phyloP scores from a whole-genome alignment of 2,329 filamentous ascomycete species.

The Hypoxylon sp. region DNA sequence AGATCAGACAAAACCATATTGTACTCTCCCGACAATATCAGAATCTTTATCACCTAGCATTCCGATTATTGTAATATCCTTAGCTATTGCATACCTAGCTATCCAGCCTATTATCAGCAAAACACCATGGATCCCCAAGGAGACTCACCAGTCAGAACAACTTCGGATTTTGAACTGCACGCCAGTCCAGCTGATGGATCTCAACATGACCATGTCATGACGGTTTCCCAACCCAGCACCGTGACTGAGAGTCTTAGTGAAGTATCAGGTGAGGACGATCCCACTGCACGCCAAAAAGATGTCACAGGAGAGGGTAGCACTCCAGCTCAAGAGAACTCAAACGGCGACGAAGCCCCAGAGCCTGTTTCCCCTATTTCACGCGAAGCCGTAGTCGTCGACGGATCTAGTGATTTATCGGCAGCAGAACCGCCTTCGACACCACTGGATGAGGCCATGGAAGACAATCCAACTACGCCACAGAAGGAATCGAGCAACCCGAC shows the following conservation, averaged over 20 bases:
- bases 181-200: not conserved
- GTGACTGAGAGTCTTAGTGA: not conserved
- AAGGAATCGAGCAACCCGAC: not conserved
- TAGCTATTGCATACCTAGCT: not conserved
- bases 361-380: not conserved
- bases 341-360: not conserved
- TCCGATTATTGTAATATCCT: not conserved
- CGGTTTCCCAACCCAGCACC: not conserved
- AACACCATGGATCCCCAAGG: slow-evolving; percentile 12
- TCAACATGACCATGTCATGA: not conserved
- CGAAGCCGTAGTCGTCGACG: not conserved
- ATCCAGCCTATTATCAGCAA: not conserved
- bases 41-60: not conserved
- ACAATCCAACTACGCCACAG: slow-evolving; percentile 1
- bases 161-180: not conserved
- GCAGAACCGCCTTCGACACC: not conserved
- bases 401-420: not conserved
- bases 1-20: not conserved
- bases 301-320: not conserved
- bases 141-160: not conserved
- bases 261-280: not conserved
- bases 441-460: not conserved
- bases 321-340: not conserved
- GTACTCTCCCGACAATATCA: not conserved
- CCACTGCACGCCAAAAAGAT: not conserved